phyloP scores from a whole-genome alignment of 2,329 filamentous ascomycete species.

The Fusarium sp. region DNA sequence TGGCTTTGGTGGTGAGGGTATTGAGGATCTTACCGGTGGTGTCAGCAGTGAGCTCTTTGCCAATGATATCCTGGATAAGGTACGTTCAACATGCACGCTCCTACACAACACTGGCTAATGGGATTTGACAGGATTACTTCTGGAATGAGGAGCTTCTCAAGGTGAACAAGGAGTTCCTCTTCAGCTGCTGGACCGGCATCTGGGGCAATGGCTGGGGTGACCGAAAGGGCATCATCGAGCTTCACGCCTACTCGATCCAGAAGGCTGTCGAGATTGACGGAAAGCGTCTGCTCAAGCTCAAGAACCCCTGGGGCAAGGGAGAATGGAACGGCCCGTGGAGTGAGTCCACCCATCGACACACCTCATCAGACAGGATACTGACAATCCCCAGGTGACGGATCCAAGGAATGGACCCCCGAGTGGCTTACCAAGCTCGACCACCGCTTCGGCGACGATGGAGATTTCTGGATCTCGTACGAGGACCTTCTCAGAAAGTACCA shows the following conservation, averaged over 20 bases:
- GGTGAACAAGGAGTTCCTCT: conserved; percentile 82
- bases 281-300: conserved; percentile 71
- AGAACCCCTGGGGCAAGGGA: conserved; percentile 83
- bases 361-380: conserved; percentile 3
- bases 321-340: conserved; percentile 87
- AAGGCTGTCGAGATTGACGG: conserved; percentile 66
- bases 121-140: conserved; percentile 58
- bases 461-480: conserved; percentile 69
- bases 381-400: conserved; percentile 69
- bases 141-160: conserved; percentile 83
- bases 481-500: conserved; percentile 69
- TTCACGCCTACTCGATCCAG: conserved; percentile 72
- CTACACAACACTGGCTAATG: not conserved
- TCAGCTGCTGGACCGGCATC: conserved; percentile 66
- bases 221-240: conserved; percentile 66
- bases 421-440: conserved; percentile 79
- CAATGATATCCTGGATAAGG: conserved; percentile 77
- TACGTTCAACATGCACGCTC: conserved; percentile 49
- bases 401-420: conserved; percentile 84
- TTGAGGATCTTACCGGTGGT: conserved; percentile 72
- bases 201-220: conserved; percentile 49
- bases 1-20: conserved; percentile 71
- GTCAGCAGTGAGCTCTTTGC: conserved; percentile 74
- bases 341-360: too few relatives aligned
- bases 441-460: conserved; percentile 80